Percentiles rank a stretch among this genome's conserved stretches.
phyloP scores from a whole-genome alignment of 2,329 filamentous ascomycete species.

The Blastomyces parvus region DNA sequence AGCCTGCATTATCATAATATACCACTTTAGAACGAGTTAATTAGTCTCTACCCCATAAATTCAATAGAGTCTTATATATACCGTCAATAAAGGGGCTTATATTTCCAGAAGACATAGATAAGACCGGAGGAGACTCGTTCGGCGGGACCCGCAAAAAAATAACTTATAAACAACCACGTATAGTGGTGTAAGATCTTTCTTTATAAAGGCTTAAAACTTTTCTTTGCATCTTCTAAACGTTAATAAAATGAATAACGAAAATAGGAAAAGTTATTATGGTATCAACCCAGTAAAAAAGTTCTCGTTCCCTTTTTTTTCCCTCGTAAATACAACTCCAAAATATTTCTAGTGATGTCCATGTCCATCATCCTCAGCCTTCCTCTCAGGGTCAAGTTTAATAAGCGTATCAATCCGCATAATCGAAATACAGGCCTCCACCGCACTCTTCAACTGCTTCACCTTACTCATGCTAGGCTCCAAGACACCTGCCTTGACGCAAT shows the following conservation, averaged over 20 bases:
- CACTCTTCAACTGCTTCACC: slow-evolving; percentile 94
- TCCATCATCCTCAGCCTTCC: slow-evolving; percentile 65
- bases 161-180: background rate
- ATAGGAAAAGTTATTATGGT: background rate
- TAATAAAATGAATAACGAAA: background rate
- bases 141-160: background rate
- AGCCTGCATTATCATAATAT: background rate
- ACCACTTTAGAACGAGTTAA: background rate
- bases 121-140: background rate
- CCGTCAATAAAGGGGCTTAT: background rate
- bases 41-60: background rate
- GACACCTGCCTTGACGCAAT: slow-evolving; percentile 89
- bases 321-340: slow-evolving; percentile 26
- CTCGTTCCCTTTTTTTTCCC: slow-evolving; percentile 16
- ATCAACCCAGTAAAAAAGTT: background rate
- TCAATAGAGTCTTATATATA: background rate
- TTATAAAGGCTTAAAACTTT: slow-evolving; percentile 1
- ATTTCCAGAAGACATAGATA: background rate
- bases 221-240: background rate
- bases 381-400: slow-evolving; percentile 94
- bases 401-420: slow-evolving; percentile 99
- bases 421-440: slow-evolving; percentile 94
- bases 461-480: slow-evolving; percentile 98
- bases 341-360: slow-evolving; percentile 60
- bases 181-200: background rate